Evolutionary conservation across 768 basidiomycete genomes (phyloP), one percentile per base, ranked within the genome.

Genomic region (Psilocybe azurescens): DNA sequence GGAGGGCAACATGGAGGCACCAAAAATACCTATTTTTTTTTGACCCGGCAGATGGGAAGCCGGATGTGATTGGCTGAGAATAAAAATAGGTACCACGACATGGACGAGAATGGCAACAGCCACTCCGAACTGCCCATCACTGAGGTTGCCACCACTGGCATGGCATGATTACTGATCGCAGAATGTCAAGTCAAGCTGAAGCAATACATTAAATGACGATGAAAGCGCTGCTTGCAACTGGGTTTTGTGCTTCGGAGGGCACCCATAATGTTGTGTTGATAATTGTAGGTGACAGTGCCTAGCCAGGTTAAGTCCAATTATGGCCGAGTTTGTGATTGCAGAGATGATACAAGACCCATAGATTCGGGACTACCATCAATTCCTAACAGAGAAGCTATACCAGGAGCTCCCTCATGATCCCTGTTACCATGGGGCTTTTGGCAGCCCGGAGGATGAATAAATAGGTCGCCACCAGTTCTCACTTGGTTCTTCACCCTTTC

Each of bases 381-480:
- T 64, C 39, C 58, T 61, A 65, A 46, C 24, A 50, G 47, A 47
- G 46, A 54, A 61, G 46, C 36, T 46, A 33, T 14, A 46, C 39
- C 49, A 41, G 41, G 38, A 41, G 39, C 44, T 56, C 57, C 53
- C 65, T 61, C 60, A 62, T 70, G 69, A 73, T 69, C 67, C 56
- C 56, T 67, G 77, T 79, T 75, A 68, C 77, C 75, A 78, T 78
- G 77, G 72, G 57, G 64, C 65, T 70, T 58, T 67, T 65, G 61
- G 53, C 62, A 61, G 62, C 61, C 60, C 47, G 61, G 52, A 32
- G 65, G 48, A 48, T 58, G 56, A 68, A 69, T 74, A 75, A 73
- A 74, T 69, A 58, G 58, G 54, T 49, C 48, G 53, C 29, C 39
- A 39, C 50, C 53, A 44, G 49, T 53, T 32, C 33, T 29, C 32